phyloP scores from a whole-genome alignment of 1,284 basidiomycete species.

The Porodaedalea pini region DNA sequence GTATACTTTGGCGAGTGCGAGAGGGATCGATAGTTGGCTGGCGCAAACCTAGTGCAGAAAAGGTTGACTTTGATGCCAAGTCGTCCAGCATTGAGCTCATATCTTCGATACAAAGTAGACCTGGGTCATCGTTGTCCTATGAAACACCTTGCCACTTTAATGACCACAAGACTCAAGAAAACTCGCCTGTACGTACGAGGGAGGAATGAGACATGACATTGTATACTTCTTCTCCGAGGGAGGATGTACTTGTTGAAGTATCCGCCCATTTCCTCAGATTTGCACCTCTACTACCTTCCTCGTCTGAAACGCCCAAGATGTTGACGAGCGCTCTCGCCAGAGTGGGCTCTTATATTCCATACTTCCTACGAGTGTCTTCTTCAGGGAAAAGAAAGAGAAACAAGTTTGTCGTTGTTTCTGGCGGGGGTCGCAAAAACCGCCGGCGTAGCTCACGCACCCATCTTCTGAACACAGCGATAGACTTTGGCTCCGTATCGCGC shows the following conservation, averaged over 20 bases:
- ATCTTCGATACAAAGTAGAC: constrained; percentile 41
- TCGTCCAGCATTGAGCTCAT: constrained; percentile 68
- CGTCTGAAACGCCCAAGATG: constrained; percentile 42
- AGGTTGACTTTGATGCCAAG: constrained; percentile 63
- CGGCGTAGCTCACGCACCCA: constrained; percentile 47
- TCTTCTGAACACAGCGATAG: constrained; percentile 39
- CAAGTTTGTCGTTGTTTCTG: constrained; percentile 47
- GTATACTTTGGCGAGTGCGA: constrained; percentile 40
- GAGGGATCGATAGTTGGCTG: constrained; percentile 25
- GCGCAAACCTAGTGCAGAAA: constrained; percentile 47
- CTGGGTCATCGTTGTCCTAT: background rate
- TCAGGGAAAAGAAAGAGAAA: constrained; percentile 82
- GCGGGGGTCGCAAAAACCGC: constrained; percentile 44
- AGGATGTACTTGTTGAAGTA: constrained; percentile 49
- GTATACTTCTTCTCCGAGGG: constrained; percentile 65
- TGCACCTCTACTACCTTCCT: constrained; percentile 28
- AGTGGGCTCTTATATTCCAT: constrained; percentile 68
- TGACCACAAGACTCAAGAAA: constrained; percentile 15
- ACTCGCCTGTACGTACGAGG: constrained; percentile 33
- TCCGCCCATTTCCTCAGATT: constrained; percentile 48
- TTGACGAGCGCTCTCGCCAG: constrained; percentile 54
- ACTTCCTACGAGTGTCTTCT: constrained; percentile 66
- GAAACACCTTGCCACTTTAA: background rate
- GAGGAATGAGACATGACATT: constrained; percentile 37
- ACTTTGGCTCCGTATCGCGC: constrained; percentile 28